A percentile compares a stretch with the other conserved stretches of the same genome.
Conservation (phyloP, 805 yeast species). For the Sugiyamaella marilandica region DNA sequence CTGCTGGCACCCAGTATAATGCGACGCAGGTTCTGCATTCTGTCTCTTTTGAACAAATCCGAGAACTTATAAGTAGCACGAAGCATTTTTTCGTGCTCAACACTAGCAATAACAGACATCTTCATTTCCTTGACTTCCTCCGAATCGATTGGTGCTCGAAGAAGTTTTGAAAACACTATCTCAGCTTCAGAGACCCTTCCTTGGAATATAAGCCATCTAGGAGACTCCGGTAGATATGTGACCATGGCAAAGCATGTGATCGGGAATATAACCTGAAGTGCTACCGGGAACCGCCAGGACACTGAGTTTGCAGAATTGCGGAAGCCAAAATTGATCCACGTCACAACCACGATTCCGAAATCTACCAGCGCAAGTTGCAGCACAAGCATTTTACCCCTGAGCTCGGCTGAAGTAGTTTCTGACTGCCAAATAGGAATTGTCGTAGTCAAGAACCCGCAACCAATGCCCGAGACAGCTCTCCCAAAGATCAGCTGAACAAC, state of each 20-base stretch:
- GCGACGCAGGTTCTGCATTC: slow-evolving; percentile 31
- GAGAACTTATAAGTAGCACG: slow-evolving; percentile 50
- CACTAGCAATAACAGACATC: slow-evolving; percentile 40
- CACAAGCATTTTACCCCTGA: slow-evolving; percentile 73
- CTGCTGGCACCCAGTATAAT: slow-evolving; percentile 12
- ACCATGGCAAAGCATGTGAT: slow-evolving; percentile 56
- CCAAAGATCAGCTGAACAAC: slow-evolving; percentile 61
- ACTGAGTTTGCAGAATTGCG: slow-evolving; percentile 41
- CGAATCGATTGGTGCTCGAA: slow-evolving; percentile 30
- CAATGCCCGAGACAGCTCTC: slow-evolving; percentile 66
- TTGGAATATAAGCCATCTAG: slow-evolving; percentile 61
- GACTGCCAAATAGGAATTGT: slow-evolving; percentile 75
- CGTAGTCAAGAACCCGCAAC: slow-evolving; percentile 75
- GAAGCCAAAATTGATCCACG: slow-evolving; percentile 67
- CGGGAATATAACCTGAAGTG: slow-evolving; percentile 69
- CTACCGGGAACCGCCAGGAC: slow-evolving; percentile 71
- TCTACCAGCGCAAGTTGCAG: slow-evolving; percentile 74
- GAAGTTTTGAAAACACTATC: slow-evolving; percentile 47
- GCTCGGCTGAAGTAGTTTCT: slow-evolving; percentile 71
- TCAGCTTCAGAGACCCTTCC: slow-evolving; percentile 55
- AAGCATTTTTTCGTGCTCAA: slow-evolving; percentile 45
- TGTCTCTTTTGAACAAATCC: slow-evolving; percentile 47
- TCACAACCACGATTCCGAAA: slow-evolving; percentile 67
- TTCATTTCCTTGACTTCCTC: slow-evolving; percentile 34
- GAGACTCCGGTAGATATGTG: slow-evolving; percentile 67